Evolutionary conservation across 768 basidiomycete species (phyloP).

Genomic region (Lactarius psammicola): DNA sequence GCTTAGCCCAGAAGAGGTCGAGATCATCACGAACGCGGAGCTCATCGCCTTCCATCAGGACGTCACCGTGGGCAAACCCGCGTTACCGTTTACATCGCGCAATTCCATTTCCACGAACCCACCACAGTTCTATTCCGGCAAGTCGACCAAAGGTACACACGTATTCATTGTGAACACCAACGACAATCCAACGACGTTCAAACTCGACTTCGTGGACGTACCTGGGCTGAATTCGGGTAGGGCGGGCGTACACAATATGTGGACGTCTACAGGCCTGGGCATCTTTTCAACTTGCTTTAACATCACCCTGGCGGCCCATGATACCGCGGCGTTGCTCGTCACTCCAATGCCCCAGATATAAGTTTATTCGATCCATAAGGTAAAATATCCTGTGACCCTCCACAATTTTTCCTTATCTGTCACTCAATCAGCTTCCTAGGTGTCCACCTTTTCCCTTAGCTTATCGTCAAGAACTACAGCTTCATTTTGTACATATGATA

Average conservation of each 20-base stretch:
- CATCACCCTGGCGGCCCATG: conserved; percentile 47
- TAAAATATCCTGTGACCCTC: background rate
- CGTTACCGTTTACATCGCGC: conserved; percentile 47
- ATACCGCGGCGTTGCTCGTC: conserved; percentile 52
- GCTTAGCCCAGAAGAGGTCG: conserved; percentile 43
- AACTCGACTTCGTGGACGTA: conserved; percentile 46
- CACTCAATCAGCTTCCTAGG: background rate
- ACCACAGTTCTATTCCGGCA: conserved; percentile 53
- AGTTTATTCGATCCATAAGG: background rate
- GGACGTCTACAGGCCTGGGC: conserved; percentile 47
- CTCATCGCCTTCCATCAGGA: conserved; percentile 59
- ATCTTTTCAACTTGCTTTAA: conserved; percentile 42
- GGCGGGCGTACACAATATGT: conserved; percentile 53
- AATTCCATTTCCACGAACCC: conserved; percentile 43
- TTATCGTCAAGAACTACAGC: background rate
- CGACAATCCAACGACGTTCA: conserved; percentile 42
- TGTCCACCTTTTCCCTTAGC: background rate
- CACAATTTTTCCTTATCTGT: background rate
- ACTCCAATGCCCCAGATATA: conserved; percentile 27
- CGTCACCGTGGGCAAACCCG: conserved; percentile 44
- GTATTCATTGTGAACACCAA: conserved; percentile 56
- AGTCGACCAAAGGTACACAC: conserved; percentile 49
- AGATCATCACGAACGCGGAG: conserved; percentile 51
- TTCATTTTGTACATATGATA: background rate
- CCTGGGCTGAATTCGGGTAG: conserved; percentile 41